phyloP scores from a whole-genome alignment of 2,329 filamentous ascomycete genomes.

The Pseudogymnoascus sp. region DNA sequence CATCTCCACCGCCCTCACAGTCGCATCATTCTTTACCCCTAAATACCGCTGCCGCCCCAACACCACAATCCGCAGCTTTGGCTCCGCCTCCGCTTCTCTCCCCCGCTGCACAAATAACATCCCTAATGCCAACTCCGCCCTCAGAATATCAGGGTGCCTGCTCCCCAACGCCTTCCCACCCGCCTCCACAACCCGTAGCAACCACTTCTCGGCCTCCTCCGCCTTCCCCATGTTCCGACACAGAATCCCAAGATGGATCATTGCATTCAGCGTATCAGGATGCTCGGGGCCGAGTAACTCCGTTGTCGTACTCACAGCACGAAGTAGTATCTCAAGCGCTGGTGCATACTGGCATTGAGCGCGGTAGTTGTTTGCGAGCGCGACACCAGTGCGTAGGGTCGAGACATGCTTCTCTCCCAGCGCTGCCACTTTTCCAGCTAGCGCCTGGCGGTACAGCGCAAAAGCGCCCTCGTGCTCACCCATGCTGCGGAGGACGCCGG shows the following conservation, averaged over 20 bases:
- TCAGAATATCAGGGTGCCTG: not conserved
- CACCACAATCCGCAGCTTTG: not conserved
- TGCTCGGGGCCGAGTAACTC: constrained; percentile 16
- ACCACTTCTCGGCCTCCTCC: constrained; percentile 10
- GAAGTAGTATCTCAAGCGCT: constrained; percentile 19
- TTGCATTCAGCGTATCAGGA: constrained; percentile 9
- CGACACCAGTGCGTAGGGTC: constrained; percentile 15
- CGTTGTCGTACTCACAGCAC: constrained; percentile 14
- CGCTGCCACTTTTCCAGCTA: not conserved
- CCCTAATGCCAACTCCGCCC: not conserved
- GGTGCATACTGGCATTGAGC: constrained; percentile 21
- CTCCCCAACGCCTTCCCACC: not conserved
- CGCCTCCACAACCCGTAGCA: not conserved
- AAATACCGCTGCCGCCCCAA: not conserved
- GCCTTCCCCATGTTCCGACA: constrained; percentile 2
- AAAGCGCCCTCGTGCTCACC: not conserved
- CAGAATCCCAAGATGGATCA: constrained; percentile 14
- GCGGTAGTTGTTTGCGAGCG: constrained; percentile 17
- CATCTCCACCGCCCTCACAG: not conserved
- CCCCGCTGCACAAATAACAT: not conserved
- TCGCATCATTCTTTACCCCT: not conserved
- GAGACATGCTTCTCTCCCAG: constrained; percentile 12
- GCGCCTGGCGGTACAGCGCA: not conserved
- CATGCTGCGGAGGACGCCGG: constrained; percentile 1
- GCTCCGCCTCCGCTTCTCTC: not conserved